phyloP scores from a whole-genome alignment of 345 rosid genomes.

The Eucalyptus pumila region DNA sequence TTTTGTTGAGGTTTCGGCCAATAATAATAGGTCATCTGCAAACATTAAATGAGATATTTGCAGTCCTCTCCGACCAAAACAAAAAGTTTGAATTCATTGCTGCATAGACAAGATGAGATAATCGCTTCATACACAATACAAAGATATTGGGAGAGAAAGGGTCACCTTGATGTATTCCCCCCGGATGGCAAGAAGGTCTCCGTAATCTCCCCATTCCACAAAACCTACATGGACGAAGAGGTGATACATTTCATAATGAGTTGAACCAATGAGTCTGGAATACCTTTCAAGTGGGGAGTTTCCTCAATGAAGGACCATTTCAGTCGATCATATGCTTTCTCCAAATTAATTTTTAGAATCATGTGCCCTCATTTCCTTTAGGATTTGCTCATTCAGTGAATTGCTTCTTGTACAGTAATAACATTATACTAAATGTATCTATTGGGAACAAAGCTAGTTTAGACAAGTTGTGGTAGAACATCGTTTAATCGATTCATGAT shows the following conservation, averaged over 20 bases:
- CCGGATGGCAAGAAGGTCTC: not conserved
- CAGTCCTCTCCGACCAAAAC: not conserved
- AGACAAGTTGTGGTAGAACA: too few relatives aligned
- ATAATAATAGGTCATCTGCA: not conserved
- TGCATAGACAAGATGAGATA: not conserved
- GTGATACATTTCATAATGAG: not conserved
- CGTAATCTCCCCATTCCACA: not conserved
- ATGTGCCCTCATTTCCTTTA: not conserved
- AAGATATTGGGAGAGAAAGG: not conserved
- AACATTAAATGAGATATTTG: not conserved
- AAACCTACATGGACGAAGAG: not conserved
- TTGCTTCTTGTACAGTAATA: too few relatives aligned
- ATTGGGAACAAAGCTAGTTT: too few relatives aligned
- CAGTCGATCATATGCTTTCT: not conserved
- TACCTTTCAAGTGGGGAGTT: not conserved
- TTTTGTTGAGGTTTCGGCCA: accelerated
- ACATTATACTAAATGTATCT: too few relatives aligned
- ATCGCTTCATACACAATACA: too few relatives aligned
- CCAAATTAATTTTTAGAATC: not conserved
- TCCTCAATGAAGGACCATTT: not conserved
- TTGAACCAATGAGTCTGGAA: not conserved
- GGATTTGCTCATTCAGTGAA: not conserved
- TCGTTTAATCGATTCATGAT: too few relatives aligned
- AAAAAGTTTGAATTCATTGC: not conserved
- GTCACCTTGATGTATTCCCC: not conserved